A percentile compares a stretch with the other conserved stretches of the same genome.
Evolutionary conservation across 768 basidiomycete species (phyloP).

Genomic region (Tephrocybe sp.): DNA sequence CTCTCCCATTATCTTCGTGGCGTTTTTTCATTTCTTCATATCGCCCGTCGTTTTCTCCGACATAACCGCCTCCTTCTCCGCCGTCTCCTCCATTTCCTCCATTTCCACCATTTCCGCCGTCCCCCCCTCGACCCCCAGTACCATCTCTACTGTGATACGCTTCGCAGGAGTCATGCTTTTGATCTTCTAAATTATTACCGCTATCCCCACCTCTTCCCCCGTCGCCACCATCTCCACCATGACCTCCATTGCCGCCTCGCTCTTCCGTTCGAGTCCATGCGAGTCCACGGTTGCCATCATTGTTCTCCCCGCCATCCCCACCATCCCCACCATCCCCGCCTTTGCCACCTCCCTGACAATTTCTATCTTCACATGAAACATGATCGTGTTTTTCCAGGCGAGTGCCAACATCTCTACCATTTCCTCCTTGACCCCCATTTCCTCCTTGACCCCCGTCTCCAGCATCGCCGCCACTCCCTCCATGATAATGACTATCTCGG

Average conservation of each 20-base stretch:
- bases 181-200: not conserved
- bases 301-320: too few species aligned
- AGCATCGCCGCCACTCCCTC: not conserved
- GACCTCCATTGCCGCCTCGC: not conserved
- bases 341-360: not conserved
- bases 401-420: not conserved
- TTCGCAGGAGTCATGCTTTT: not conserved
- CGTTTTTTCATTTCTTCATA: too few species aligned
- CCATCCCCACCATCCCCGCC: conserved; percentile 1
- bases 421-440: not conserved
- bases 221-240: not conserved
- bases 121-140: not conserved
- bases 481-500: not conserved
- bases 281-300: too few species aligned
- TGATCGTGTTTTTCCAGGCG: too few species aligned
- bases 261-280: too few species aligned
- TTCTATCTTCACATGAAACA: not conserved
- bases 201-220: not conserved
- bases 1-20: too few species aligned
- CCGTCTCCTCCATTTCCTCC: not conserved
- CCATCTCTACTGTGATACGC: not conserved
- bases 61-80: too few species aligned
- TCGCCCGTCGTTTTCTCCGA: too few species aligned
- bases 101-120: not conserved
- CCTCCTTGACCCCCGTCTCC: not conserved